These are phyloP conservation scores for Nakaseomyces bracarensis DNA, from an alignment of 1,139 yeast species.

Conservation along the genomic window DNA sequence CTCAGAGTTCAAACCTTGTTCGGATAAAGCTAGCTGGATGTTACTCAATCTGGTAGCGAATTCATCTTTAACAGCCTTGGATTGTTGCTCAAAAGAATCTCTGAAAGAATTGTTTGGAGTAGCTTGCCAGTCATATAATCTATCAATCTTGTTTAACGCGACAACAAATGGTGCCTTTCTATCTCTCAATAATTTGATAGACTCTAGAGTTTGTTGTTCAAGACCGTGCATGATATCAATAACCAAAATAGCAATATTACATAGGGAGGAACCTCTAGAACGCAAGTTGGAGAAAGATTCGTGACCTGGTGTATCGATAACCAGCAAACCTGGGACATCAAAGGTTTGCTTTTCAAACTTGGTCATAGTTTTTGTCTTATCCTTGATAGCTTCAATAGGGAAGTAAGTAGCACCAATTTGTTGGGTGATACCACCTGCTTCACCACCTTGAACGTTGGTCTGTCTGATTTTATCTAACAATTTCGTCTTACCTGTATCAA, in stretches of 20 bases:
- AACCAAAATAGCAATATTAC: constrained; percentile 97
- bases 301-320: constrained; percentile 99
- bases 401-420: constrained; percentile 99
- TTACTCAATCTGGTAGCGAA: constrained; percentile 80
- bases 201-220: constrained; percentile 94
- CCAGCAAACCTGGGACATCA: constrained; percentile 93
- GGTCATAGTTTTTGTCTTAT: constrained; percentile 87
- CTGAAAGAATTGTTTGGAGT: constrained; percentile 92
- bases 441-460: constrained; percentile 99
- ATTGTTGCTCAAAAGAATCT: constrained; percentile 79
- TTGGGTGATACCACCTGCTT: constrained; percentile 99
- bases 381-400: constrained; percentile 90
- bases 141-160: constrained; percentile 94
- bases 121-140: constrained; percentile 89
- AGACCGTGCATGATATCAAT: constrained; percentile 99
- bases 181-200: constrained; percentile 83
- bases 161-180: constrained; percentile 97
- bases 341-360: constrained; percentile 74
- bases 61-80: constrained; percentile 80
- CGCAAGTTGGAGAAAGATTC: constrained; percentile 96
- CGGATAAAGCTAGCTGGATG: constrained; percentile 86
- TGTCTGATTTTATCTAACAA: constrained; percentile 94
- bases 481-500: constrained; percentile 98
- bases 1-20: constrained; percentile 97
- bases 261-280: constrained; percentile 96